A percentile compares a stretch with the other conserved stretches of the same genome.
Conservation (phyloP, 2,329 filamentous ascomycete genomes). For the Pyricularia sp. region DNA sequence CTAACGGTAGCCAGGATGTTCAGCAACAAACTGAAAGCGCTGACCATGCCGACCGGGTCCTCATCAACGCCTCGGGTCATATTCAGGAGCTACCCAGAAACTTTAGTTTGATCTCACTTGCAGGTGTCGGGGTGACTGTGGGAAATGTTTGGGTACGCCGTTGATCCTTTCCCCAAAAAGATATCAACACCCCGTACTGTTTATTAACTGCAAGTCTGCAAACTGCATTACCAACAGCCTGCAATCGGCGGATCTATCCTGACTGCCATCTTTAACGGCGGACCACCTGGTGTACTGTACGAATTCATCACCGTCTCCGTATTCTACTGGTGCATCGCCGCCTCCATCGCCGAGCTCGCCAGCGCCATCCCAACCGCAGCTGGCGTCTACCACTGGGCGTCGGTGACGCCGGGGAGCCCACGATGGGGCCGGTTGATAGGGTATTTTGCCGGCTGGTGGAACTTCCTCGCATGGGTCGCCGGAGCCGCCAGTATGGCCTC, state of each 20-base stretch:
- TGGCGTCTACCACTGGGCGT: conserved; percentile 54
- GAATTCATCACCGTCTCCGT: conserved; percentile 33
- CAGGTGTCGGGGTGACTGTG: conserved; percentile 29
- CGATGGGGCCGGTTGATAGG: conserved; percentile 38
- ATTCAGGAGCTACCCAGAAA: conserved; percentile 7
- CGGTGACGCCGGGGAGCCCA: conserved; percentile 37
- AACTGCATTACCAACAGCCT: conserved; percentile 10
- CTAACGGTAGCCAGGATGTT: background rate
- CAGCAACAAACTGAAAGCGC: background rate
- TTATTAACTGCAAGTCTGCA: too few species aligned
- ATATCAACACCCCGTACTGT: background rate
- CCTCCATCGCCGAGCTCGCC: conserved; percentile 50
- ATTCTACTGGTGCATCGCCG: conserved; percentile 50
- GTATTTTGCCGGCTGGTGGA: conserved; percentile 37
- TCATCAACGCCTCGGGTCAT: conserved; percentile 2
- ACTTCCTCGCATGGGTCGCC: conserved; percentile 31
- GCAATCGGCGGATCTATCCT: conserved; percentile 33
- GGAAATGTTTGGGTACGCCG: conserved; percentile 28
- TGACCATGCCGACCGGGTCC: background rate
- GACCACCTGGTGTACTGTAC: conserved; percentile 51
- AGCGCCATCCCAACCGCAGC: conserved; percentile 52
- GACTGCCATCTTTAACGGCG: conserved; percentile 50
- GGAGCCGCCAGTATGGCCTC: conserved; percentile 29
- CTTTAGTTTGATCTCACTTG: conserved; percentile 30
- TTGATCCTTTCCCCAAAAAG: background rate